Base-by-base conservation (phyloP, 176 grass and related monocot genomes). In the Phragmites australis region DNA sequence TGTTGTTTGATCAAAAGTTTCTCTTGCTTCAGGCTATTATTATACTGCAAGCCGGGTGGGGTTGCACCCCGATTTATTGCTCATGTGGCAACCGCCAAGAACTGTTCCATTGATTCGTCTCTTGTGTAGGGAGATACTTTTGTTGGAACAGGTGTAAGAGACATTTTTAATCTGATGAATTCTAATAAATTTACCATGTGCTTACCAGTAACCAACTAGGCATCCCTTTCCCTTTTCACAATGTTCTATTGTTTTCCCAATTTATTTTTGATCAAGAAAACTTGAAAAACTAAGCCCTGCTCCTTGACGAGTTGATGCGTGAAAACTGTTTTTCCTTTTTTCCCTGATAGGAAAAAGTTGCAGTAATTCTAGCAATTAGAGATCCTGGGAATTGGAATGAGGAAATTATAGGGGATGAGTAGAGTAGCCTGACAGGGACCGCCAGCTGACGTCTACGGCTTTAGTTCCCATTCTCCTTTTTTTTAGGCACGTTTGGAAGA, bases 1-100 rank as follows among this genome's bases (percentile, higher is more conserved):
- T 17, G 34, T 51, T 39, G 72, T 18, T 27, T 81, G 69, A 82
- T 79, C 47, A 49, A 64, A 69, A 26, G 75, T 74, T 79, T 83
- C 6, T 64, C 79, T 47, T 72, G 78, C 87, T 89, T 85, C 71
- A 85, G 56, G 82, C 70, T 69, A 75, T 78, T 87, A 66, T 89
- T 76, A 84, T 84, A 77, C 71, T 72, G 82, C 70, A 89, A 81
- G 64, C 70, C 1, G 65, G 68, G 70, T 48, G 47, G 58, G 27
- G 53, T 69, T 69, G 63, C 39, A 54, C 75, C 57, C 71, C 11
- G 29, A 84, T 80, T 42, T 76, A 30, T 77, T 76, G 53, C 39
- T 70, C 73, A 43, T 70, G 64, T 89, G 71, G 82, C 87, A 81
- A 81, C 53, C 72, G 71, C 48, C 43, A 41, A 63, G 63, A 60